A percentile compares a stretch with the other conserved stretches of the same genome.
Conservation (phyloP, 1,139 yeast species). For the Nakaseomyces kungkrabaensis region DNA sequence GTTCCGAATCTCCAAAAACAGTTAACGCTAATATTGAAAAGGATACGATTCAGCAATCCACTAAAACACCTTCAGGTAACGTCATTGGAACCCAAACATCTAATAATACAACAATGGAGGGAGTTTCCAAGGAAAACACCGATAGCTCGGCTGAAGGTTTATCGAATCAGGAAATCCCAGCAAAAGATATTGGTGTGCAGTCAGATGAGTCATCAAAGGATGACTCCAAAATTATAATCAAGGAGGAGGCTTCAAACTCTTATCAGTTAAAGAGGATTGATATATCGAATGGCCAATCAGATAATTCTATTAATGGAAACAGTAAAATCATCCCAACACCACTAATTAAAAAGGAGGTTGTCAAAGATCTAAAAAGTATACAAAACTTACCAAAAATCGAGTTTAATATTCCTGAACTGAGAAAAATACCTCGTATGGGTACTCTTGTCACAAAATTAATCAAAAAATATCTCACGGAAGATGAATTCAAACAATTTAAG, state of each 20-base stretch:
- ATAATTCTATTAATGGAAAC: background rate
- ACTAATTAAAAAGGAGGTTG: background rate
- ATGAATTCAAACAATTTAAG: slow-evolving; percentile 55
- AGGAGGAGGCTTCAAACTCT: slow-evolving; percentile 9
- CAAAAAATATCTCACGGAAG: slow-evolving; percentile 26
- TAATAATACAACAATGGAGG: too few species aligned
- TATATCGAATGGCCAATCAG: background rate
- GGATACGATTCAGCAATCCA: background rate
- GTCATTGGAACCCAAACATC: too few species aligned
- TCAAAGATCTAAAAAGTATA: background rate
- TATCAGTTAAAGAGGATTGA: background rate
- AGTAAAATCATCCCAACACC: background rate
- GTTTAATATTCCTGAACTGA: slow-evolving; percentile 26
- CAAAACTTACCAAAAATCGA: slow-evolving; percentile 5
- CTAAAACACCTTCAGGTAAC: background rate
- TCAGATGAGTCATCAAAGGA: background rate
- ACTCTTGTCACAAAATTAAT: slow-evolving; percentile 20
- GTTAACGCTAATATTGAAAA: background rate
- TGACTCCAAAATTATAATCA: slow-evolving; percentile 17
- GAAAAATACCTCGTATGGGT: slow-evolving; percentile 12
- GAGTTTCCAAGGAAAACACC: too few species aligned
- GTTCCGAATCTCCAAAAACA: too few species aligned
- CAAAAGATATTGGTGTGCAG: background rate
- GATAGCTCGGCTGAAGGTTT: too few species aligned
- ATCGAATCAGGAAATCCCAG: too few species aligned